phyloP scores from a whole-genome alignment of 805 yeast species.

The Cyberlindnera suaveolens region DNA sequence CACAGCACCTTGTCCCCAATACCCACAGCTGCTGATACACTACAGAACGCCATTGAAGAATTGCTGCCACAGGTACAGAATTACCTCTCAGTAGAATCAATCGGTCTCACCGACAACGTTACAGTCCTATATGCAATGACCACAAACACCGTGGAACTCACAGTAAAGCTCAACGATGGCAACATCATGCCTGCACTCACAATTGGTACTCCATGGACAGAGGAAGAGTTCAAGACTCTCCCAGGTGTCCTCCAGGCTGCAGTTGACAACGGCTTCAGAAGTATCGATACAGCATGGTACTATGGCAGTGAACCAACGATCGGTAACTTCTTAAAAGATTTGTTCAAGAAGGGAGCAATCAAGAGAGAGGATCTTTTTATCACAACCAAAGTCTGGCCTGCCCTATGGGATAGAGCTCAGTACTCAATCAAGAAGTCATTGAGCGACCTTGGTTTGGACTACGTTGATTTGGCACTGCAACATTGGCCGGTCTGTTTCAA shows the following conservation, averaged over 20 bases:
- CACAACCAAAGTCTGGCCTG: slow-evolving; percentile 68
- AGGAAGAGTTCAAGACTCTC: slow-evolving; percentile 38
- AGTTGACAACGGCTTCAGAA: slow-evolving; percentile 52
- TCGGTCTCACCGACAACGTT: no score
- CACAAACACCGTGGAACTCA: slow-evolving; percentile 1
- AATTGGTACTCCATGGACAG: slow-evolving; percentile 58
- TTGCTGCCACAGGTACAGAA: not conserved
- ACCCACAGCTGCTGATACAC: not conserved
- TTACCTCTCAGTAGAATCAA: not conserved
- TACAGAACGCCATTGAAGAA: not conserved
- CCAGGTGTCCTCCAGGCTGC: slow-evolving; percentile 38
- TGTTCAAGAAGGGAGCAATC: slow-evolving; percentile 34
- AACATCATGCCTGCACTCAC: slow-evolving; percentile 59
- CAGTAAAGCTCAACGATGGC: slow-evolving; percentile 45
- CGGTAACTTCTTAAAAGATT: slow-evolving; percentile 43
- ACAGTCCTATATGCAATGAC: not conserved
- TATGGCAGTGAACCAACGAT: slow-evolving; percentile 59
- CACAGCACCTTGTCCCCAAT: no score
- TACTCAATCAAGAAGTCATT: slow-evolving; percentile 53
- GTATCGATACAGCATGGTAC: slow-evolving; percentile 68
- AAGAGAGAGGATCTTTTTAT: slow-evolving; percentile 59
- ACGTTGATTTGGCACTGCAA: slow-evolving; percentile 68
- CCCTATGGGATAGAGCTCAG: slow-evolving; percentile 44
- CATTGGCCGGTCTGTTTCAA: slow-evolving; percentile 79
- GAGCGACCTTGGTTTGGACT: slow-evolving; percentile 56